phyloP scores from a whole-genome alignment of 2,329 filamentous ascomycete genomes.

The Colletotrichum simmondsii region DNA sequence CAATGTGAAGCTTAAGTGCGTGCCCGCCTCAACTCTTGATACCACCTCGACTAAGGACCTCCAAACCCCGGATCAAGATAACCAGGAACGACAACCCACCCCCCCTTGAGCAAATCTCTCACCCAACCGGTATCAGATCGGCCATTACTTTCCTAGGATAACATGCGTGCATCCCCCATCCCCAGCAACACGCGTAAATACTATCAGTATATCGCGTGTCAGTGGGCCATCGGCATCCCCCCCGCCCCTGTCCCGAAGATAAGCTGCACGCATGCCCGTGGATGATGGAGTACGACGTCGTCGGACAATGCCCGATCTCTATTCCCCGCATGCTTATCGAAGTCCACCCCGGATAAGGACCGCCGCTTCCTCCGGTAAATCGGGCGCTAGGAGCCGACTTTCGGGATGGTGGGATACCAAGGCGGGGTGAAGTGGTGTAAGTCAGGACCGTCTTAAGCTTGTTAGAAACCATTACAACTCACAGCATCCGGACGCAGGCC shows the following conservation, averaged over 20 bases:
- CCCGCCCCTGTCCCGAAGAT: constrained; percentile 8
- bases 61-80: constrained; percentile 5
- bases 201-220: constrained; percentile 10
- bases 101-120: too few relatives aligned
- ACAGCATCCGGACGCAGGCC: neutral
- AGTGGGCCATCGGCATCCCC: constrained; percentile 18
- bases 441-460: neutral
- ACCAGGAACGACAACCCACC: neutral
- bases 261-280: neutral
- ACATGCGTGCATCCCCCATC: neutral
- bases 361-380: neutral
- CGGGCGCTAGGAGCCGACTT: neutral
- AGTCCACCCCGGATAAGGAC: neutral
- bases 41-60: neutral
- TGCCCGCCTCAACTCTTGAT: neutral
- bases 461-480: neutral
- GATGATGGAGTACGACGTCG: neutral
- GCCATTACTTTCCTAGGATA: neutral
- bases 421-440: neutral
- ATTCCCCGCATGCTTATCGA: constrained; percentile 14
- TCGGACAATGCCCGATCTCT: constrained; percentile 8
- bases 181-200: too few relatives aligned
- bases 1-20: neutral
- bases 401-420: neutral
- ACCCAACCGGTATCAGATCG: neutral